Conservation (phyloP, 306 rosid species). For the Mimosa bimucronata region DNA sequence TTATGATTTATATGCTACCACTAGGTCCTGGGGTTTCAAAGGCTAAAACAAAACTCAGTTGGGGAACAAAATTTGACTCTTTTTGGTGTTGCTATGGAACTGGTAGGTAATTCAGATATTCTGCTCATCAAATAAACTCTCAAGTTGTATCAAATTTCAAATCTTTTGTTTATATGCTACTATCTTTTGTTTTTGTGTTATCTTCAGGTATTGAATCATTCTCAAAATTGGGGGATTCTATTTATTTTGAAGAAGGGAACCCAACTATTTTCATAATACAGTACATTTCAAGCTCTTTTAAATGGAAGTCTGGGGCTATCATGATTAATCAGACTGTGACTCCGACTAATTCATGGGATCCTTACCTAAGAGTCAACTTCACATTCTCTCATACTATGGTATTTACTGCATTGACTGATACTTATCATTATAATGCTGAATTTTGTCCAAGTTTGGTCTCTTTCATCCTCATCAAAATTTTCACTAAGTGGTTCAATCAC, state of each 20-base stretch:
- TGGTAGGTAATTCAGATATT: neutral
- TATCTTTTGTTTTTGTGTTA: neutral
- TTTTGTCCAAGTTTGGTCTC: neutral
- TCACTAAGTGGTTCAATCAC: neutral
- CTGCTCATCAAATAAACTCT: neutral
- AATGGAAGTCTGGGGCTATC: neutral
- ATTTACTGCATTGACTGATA: neutral
- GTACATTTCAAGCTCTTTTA: neutral
- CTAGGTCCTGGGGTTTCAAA: neutral
- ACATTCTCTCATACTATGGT: neutral
- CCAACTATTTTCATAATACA: neutral
- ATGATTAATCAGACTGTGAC: neutral
- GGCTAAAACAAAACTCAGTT: neutral
- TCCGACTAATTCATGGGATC: neutral
- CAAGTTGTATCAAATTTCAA: neutral
- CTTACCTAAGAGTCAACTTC: neutral
- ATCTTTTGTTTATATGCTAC: too few relatives aligned
- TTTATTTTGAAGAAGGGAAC: neutral
- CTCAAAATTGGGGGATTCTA: neutral
- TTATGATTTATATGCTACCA: neutral
- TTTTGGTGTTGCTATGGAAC: constrained; percentile 12
- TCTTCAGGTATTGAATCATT: neutral
- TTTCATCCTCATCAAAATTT: neutral
- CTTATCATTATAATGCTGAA: neutral
- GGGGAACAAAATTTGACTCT: neutral